These are phyloP conservation scores for Euryodendron excelsum DNA, from an alignment of 148 eudicot genomes.

Conservation along the genomic window DNA sequence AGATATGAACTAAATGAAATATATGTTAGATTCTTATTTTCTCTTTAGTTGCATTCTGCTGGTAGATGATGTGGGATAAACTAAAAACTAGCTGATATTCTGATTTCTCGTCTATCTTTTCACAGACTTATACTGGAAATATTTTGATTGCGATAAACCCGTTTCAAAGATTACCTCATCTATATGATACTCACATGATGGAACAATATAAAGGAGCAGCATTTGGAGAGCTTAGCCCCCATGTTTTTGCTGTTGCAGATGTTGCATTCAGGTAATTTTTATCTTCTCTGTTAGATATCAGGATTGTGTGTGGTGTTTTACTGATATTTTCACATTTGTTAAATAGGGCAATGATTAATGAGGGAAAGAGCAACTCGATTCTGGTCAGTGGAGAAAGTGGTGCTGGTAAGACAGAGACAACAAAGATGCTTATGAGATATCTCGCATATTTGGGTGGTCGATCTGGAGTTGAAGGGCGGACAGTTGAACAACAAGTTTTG, in stretches of 20 bases:
- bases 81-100: constrained; percentile 11
- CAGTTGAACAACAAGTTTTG: constrained; percentile 23
- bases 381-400: constrained; percentile 28
- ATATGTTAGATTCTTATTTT: constrained; percentile 51
- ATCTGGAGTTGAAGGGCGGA: constrained; percentile 15
- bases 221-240: constrained; percentile 37
- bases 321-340: background rate
- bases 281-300: background rate
- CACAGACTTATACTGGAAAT: constrained; percentile 20
- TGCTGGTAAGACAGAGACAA: constrained; percentile 24
- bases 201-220: constrained; percentile 34
- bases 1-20: constrained; percentile 98
- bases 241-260: constrained; percentile 38
- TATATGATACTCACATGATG: constrained; percentile 36
- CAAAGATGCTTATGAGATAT: constrained; percentile 25
- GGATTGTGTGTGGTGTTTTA: background rate
- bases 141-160: constrained; percentile 35
- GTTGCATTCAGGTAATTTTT: constrained; percentile 21
- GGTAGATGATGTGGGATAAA: constrained; percentile 10
- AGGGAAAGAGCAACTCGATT: constrained; percentile 21
- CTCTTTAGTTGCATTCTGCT: background rate
- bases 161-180: constrained; percentile 29
- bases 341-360: constrained; percentile 20
- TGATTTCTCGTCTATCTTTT: background rate
- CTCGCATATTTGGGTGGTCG: constrained; percentile 20